These are phyloP conservation scores for Neurospora hispaniola DNA, from an alignment of 495 filamentous ascomycete genomes.

Conservation along the genomic window DNA sequence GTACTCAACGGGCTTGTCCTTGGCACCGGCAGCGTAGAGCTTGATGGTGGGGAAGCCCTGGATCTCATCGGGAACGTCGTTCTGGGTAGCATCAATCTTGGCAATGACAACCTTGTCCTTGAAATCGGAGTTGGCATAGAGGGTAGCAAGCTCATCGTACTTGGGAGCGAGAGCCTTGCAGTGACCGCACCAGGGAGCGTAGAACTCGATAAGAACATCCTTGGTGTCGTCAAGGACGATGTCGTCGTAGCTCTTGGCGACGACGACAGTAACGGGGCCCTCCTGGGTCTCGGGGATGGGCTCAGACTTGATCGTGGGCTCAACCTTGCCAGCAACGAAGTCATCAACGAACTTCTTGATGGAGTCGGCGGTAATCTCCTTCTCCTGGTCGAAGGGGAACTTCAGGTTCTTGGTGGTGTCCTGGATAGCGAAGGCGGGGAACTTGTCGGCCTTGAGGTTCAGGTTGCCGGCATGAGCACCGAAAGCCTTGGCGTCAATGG, in stretches of 20 bases:
- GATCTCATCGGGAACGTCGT: conserved; percentile 95
- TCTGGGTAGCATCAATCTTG: conserved; percentile 95
- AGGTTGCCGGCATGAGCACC: conserved; percentile 94
- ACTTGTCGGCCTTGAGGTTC: conserved; percentile 90
- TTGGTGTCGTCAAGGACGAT: conserved; percentile 87
- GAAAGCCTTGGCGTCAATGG: conserved; percentile 91
- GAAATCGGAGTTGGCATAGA: conserved; percentile 66
- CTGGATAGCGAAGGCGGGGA: conserved; percentile 97
- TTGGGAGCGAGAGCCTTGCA: conserved; percentile 91
- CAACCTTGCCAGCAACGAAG: conserved; percentile 78
- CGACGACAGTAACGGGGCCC: conserved; percentile 75
- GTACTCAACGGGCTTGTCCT: conserved; percentile 79
- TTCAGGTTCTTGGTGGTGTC: conserved; percentile 93
- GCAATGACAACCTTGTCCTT: conserved; percentile 81
- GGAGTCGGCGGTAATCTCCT: conserved; percentile 63
- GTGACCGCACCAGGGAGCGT: conserved; percentile 98
- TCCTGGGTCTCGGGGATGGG: conserved; percentile 93
- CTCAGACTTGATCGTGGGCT: conserved; percentile 96
- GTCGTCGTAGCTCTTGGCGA: conserved; percentile 90
- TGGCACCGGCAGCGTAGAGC: conserved; percentile 85
- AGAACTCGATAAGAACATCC: conserved; percentile 98
- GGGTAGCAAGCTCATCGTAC: conserved; percentile 78
- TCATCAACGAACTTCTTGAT: conserved; percentile 80
- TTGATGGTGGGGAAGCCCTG: conserved; percentile 99
- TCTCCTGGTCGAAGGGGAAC: conserved; percentile 83